Base-by-base conservation (phyloP, 2,329 filamentous ascomycete species). In the Pestalotiopsis sp. region DNA sequence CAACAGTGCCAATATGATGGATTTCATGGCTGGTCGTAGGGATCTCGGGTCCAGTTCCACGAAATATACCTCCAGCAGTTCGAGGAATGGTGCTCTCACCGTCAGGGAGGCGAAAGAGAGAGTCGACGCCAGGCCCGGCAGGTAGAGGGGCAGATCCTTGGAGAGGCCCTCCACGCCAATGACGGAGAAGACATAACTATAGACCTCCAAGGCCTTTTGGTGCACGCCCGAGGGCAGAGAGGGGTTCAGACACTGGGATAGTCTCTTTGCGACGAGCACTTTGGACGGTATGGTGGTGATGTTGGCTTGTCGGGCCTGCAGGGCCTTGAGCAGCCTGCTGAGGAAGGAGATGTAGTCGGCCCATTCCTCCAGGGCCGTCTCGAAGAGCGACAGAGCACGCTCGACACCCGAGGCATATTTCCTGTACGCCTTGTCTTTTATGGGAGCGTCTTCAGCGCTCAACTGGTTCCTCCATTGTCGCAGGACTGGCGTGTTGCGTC, bases 271-370 rank as follows among this genome's bases (percentile, higher is more conserved):
- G 77, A 99, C 91, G 68, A 91, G 86, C 20, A 89, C 85, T 82
- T 95, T 97, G 76, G 95, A 90, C 13, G 96, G 95, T 69, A 99
- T 91, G 41, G 90, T 83, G 9, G 89, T 87, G 68, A 91, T 88
- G 69, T 89, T 90, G 59, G 91, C 84, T 27, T 94, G 94, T 72
- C 95, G 93, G 59, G 92, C 90, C 88, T 99, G 96, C 25, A 99
- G 86, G 49, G 95, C 94, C 89, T 98, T 98, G 71, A 97, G 85
- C 63, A 99, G 86, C 71, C 94, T 90, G 78, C 93, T 97, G 68
- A 99, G 84, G 79, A 98, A 99, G 20, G 95, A 97, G 76, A 99
- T 99, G 79, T 99, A 99, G 83, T 99, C 96, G 63, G 97, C 96
- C 96, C 96, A 99, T 89, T 99, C 96, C 82, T 98, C 94, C 74